A percentile compares a stretch with the other conserved stretches of the same genome.
These are phyloP conservation scores for Hypoxylon lienhwacheense DNA, from an alignment of 495 filamentous ascomycete species.

Conservation along the genomic window DNA sequence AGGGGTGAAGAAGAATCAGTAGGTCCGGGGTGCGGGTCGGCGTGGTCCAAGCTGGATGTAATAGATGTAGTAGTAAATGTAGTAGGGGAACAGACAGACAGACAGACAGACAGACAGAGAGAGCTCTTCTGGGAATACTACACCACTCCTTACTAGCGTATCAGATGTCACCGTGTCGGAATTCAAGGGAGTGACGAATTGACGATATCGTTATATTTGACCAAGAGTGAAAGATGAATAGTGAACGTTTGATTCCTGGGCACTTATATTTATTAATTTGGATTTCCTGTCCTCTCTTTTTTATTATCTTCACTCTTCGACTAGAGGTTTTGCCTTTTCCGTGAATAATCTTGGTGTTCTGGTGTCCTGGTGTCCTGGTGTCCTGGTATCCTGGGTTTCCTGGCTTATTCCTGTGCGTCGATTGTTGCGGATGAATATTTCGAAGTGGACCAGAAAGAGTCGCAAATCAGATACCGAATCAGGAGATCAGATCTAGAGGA, in stretches of 20 bases:
- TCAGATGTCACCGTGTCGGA: conserved; percentile 33
- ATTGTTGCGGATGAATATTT: conserved; percentile 13
- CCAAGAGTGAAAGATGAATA: conserved; percentile 6
- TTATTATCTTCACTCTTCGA: no score
- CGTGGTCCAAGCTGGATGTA: conserved; percentile 36
- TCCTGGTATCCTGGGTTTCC: no score
- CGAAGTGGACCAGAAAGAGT: conserved; percentile 6
- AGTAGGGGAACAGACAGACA: no score
- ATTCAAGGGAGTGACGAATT: conserved; percentile 42
- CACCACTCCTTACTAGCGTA: conserved; percentile 39
- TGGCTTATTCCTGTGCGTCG: conserved; percentile 9
- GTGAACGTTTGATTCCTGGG: conserved; percentile 6
- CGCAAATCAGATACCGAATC: conserved; percentile 15
- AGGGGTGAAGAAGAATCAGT: conserved; percentile 37
- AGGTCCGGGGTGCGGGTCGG: conserved; percentile 38
- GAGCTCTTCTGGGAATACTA: conserved; percentile 41
- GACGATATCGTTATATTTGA: conserved; percentile 24
- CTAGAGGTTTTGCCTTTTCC: background rate
- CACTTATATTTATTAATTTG: conserved; percentile 18
- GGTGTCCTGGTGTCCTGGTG: conserved; percentile 3
- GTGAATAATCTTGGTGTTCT: background rate
- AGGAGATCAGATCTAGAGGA: conserved; percentile 24
- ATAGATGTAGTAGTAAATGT: no score
- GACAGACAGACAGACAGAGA: no score
- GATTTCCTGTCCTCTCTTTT: conserved; percentile 1